Percentiles rank a stretch among this genome's conserved stretches.
Conservation (phyloP, 2,329 filamentous ascomycete species). For the Fusarium bactridioides region DNA sequence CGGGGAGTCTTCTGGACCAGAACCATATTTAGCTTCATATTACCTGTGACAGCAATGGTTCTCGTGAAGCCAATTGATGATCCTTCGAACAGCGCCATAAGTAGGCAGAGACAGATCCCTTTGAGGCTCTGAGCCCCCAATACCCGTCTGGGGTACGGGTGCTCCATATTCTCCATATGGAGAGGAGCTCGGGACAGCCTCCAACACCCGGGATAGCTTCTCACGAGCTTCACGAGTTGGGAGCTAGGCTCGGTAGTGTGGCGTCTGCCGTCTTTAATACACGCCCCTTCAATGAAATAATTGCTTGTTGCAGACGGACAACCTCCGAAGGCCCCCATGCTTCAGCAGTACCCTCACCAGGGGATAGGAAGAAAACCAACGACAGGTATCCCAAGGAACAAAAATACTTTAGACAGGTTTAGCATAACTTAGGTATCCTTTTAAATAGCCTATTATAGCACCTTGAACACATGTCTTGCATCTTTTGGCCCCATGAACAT, state of each 20-base stretch:
- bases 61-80: not conserved
- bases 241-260: slow-evolving; percentile 6
- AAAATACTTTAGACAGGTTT: not conserved
- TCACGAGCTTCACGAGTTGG: slow-evolving; percentile 8
- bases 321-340: slow-evolving; percentile 30
- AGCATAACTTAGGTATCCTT: not conserved
- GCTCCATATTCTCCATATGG: slow-evolving; percentile 5
- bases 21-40: not conserved
- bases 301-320: slow-evolving; percentile 26
- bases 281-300: slow-evolving; percentile 12
- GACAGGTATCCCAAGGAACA: too few relatives aligned
- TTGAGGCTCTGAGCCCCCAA: slow-evolving; percentile 4
- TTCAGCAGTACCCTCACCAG: slow-evolving; percentile 5
- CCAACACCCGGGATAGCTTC: slow-evolving; percentile 18
- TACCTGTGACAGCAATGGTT: not conserved
- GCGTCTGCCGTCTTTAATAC: slow-evolving; percentile 2
- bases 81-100: not conserved
- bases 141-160: slow-evolving; percentile 16
- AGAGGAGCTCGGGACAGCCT: slow-evolving; percentile 10
- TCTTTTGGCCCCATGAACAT: not conserved
- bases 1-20: not conserved
- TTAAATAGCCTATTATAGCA: not conserved
- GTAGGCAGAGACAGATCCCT: not conserved
- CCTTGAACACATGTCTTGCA: not conserved
- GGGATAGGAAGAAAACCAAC: not conserved